phyloP scores from a whole-genome alignment of 208 protist species.

The Acanthamoeba pearcei region DNA sequence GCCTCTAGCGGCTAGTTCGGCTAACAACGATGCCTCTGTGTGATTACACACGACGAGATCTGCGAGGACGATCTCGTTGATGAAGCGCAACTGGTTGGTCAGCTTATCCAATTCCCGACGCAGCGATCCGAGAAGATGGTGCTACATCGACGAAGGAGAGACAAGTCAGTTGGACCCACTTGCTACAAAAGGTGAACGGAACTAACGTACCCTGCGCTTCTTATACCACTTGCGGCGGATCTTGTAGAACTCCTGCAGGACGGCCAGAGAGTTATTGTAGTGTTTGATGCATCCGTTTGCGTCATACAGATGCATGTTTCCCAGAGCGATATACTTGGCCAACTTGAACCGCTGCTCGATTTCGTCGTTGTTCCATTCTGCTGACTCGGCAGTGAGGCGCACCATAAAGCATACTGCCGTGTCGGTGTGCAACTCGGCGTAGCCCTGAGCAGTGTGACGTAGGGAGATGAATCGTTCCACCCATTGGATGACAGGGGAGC shows the following conservation, averaged over 20 bases:
- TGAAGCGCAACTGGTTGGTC: constrained; percentile 99
- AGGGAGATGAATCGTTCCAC: no score
- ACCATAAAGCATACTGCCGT: constrained; percentile 75
- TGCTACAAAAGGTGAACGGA: background rate
- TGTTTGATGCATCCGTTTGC: constrained; percentile 95
- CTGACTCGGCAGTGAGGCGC: background rate
- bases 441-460: constrained; percentile 19
- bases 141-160: background rate
- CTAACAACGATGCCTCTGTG: constrained; percentile 95
- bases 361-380: background rate
- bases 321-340: constrained; percentile 56
- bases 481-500: no score
- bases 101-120: constrained; percentile 92
- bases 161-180: background rate
- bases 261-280: constrained; percentile 92
- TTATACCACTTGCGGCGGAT: constrained; percentile 97
- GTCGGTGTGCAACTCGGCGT: constrained; percentile 74
- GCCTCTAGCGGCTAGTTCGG: constrained; percentile 92
- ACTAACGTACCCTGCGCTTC: constrained; percentile 92
- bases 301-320: constrained; percentile 81
- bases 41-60: constrained; percentile 94
- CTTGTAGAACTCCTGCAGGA: constrained; percentile 98
- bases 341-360: constrained; percentile 85
- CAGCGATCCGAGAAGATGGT: constrained; percentile 94
- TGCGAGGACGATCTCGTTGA: constrained; percentile 96